phyloP scores from a whole-genome alignment of 176 grass and related monocot genomes.

The Eragrostis nindensis region DNA sequence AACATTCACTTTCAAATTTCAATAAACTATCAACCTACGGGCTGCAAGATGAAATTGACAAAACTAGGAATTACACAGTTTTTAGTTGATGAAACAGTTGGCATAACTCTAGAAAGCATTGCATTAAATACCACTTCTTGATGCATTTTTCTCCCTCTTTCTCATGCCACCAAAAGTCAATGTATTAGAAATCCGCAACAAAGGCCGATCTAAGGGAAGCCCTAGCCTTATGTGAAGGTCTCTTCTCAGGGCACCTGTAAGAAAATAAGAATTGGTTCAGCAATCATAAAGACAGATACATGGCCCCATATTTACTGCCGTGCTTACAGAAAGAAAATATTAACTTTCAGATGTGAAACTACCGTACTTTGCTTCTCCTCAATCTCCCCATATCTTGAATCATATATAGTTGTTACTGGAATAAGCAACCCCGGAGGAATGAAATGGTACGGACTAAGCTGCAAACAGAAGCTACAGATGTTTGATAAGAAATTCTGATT shows the following conservation, averaged over 20 bases:
- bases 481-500: conserved; percentile 12
- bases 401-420: conserved; percentile 86
- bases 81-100: background rate
- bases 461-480: conserved; percentile 32
- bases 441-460: conserved; percentile 87
- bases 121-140: conserved; percentile 47
- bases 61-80: background rate
- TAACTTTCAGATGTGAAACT: background rate
- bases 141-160: conserved; percentile 35
- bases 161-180: conserved; percentile 53
- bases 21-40: background rate
- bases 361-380: conserved; percentile 93
- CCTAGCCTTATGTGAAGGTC: conserved; percentile 79
- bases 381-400: conserved; percentile 89
- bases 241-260: conserved; percentile 80
- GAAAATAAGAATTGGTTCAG: conserved; percentile 15
- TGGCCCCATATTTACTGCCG: background rate
- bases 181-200: conserved; percentile 80
- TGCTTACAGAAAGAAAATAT: conserved; percentile 15
- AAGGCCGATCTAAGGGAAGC: conserved; percentile 85
- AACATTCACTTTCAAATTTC: background rate
- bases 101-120: background rate
- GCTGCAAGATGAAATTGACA: background rate
- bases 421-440: conserved; percentile 68
- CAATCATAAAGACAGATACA: background rate